Conservation (phyloP, 2,329 filamentous ascomycete species). For the Diaporthe sp. region DNA sequence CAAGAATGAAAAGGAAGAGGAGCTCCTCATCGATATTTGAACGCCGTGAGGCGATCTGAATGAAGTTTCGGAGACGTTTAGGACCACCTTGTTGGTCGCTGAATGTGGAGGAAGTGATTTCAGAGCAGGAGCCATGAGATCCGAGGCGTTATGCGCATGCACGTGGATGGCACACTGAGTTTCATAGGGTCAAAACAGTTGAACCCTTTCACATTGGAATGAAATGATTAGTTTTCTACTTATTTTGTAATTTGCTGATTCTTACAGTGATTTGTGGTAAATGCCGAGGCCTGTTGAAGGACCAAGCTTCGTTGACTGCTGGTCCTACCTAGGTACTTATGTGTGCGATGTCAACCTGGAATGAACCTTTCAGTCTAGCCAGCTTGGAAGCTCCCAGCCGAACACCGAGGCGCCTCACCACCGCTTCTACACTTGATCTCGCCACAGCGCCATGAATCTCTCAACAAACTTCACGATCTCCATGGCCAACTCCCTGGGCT, state of each 20-base stretch:
- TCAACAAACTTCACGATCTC: slow-evolving; percentile 38
- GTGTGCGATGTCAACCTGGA: no score
- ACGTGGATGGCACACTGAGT: not conserved
- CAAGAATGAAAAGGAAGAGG: not conserved
- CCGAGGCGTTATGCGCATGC: not conserved
- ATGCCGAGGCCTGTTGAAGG: no score
- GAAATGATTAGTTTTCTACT: no score
- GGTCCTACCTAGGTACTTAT: no score
- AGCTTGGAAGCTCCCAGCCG: no score
- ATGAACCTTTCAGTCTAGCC: no score
- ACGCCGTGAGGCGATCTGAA: not conserved
- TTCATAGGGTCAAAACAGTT: not conserved
- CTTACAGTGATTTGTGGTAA: no score
- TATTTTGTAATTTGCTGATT: no score
- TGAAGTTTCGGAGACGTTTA: not conserved
- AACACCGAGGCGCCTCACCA: no score
- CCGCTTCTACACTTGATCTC: not conserved
- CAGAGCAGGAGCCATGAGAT: no score
- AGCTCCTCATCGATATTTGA: slow-evolving; percentile 21
- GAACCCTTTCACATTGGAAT: no score
- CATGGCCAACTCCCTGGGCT: slow-evolving; percentile 40
- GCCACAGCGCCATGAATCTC: not conserved
- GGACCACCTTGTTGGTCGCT: fast-evolving
- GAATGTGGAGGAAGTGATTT: not conserved
- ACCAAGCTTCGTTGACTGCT: no score